Percentiles rank a stretch among this genome's conserved stretches.
Conservation (phyloP, 176 grass and related monocot genomes). For the Ampelocalamus luodianensis region DNA sequence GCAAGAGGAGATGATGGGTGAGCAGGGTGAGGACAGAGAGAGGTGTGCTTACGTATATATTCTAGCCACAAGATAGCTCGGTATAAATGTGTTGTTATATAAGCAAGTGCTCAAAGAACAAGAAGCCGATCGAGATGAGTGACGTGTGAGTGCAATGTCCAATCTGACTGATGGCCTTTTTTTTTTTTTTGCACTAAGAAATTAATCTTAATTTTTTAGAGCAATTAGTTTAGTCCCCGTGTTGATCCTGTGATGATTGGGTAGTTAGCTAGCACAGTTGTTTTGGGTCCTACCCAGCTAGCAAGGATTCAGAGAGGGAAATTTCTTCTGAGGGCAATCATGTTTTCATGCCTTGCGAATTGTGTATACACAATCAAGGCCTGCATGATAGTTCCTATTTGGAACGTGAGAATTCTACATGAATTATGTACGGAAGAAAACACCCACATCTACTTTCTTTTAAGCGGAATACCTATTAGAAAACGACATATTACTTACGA, state of each 20-base stretch:
- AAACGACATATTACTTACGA: no score
- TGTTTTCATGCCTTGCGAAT: not conserved
- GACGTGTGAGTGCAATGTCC: conserved; percentile 6
- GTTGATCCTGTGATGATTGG: conserved; percentile 37
- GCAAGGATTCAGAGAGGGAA: not conserved
- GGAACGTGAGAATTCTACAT: not conserved
- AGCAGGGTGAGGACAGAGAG: not conserved
- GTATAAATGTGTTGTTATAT: no score
- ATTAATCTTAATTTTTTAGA: not conserved
- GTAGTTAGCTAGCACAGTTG: conserved; percentile 20
- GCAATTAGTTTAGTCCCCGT: not conserved
- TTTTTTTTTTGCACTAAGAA: not conserved
- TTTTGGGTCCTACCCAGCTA: conserved; percentile 4
- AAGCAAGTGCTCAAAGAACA: not conserved
- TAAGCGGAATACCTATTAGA: no score
- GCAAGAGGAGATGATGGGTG: not conserved
- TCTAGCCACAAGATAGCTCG: not conserved
- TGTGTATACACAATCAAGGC: not conserved
- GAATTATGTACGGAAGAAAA: not conserved
- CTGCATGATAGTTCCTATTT: not conserved
- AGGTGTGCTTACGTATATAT: not conserved
- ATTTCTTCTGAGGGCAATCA: not conserved
- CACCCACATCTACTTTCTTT: no score
- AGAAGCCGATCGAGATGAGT: not conserved
- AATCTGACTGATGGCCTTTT: not conserved